Conservation (phyloP, 164 flowering plant species). For the Aristolochia fimbriata region DNA sequence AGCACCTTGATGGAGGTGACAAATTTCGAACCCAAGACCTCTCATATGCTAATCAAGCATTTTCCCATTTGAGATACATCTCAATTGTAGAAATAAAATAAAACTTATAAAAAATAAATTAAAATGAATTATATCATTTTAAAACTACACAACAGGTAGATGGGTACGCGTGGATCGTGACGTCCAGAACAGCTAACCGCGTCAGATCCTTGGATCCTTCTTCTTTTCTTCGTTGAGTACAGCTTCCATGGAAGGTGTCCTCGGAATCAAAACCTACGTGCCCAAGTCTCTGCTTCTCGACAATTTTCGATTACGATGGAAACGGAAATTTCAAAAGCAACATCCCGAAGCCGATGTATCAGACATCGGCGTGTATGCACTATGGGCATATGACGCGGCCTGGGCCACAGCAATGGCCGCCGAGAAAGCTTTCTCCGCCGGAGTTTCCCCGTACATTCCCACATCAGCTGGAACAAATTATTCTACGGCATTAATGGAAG, state of each 20-base stretch:
- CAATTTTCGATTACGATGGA: conserved; percentile 10
- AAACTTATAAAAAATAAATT: too few relatives aligned
- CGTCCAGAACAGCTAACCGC: conserved; percentile 9
- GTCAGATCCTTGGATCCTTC: conserved; percentile 11
- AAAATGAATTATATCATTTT: too few relatives aligned
- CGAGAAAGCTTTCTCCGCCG: conserved; percentile 12
- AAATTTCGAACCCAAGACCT: too few relatives aligned
- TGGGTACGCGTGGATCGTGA: conserved; percentile 12
- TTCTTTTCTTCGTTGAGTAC: too few relatives aligned
- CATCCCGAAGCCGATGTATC: neutral
- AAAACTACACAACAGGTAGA: too few relatives aligned
- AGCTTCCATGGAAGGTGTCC: conserved; percentile 16
- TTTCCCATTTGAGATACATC: too few relatives aligned
- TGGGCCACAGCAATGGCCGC: conserved; percentile 35
- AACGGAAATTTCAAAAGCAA: neutral
- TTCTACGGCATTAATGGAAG: too few relatives aligned
- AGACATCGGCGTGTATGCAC: neutral
- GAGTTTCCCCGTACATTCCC: too few relatives aligned
- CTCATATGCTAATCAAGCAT: too few relatives aligned
- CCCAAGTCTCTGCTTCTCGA: conserved; percentile 4
- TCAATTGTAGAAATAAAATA: too few relatives aligned
- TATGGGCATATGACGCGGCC: conserved; percentile 32
- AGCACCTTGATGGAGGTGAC: too few relatives aligned
- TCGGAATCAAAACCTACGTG: conserved; percentile 14
- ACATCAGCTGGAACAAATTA: too few relatives aligned